A percentile compares a stretch with the other conserved stretches of the same genome.
phyloP scores from a whole-genome alignment of 176 grass and related monocot genomes.

The Elymus sibiricus region DNA sequence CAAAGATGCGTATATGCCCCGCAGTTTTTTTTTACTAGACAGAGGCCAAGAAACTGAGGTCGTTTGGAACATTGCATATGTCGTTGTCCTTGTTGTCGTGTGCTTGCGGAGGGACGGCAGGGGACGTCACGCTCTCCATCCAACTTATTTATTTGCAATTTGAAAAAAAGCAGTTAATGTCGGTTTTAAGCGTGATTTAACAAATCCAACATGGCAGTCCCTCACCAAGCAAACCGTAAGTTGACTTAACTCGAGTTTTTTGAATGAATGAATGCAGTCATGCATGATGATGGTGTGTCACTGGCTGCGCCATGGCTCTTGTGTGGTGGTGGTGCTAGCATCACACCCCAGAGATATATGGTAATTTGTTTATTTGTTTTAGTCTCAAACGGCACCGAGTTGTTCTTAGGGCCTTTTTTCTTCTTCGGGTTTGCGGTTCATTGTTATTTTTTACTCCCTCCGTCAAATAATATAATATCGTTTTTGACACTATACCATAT shows the following conservation, averaged over 20 bases:
- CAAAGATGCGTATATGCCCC: neutral
- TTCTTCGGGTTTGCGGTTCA: too few species aligned
- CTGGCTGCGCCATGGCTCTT: neutral
- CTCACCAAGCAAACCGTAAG: neutral
- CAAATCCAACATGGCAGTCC: slow-evolving; percentile 8
- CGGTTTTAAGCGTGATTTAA: slow-evolving; percentile 7
- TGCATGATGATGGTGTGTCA: neutral
- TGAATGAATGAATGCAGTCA: neutral
- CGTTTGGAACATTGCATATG: neutral
- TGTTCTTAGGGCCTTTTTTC: too few species aligned
- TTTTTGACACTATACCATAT: too few species aligned
- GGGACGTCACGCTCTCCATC: neutral
- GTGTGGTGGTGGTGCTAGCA: neutral
- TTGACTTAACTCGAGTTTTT: neutral
- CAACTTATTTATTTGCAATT: neutral
- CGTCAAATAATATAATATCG: too few species aligned
- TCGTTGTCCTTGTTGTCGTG: neutral
- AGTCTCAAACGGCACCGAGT: neutral
- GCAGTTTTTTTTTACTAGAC: neutral
- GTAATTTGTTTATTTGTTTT: neutral
- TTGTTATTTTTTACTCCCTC: too few species aligned
- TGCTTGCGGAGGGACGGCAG: neutral
- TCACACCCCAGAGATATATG: neutral
- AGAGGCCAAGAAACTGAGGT: neutral
- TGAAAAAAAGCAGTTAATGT: neutral